Evolutionary conservation across 495 filamentous ascomycete genomes (phyloP), one percentile per base, ranked within the genome.

Genomic region (Penicillium salamii): DNA sequence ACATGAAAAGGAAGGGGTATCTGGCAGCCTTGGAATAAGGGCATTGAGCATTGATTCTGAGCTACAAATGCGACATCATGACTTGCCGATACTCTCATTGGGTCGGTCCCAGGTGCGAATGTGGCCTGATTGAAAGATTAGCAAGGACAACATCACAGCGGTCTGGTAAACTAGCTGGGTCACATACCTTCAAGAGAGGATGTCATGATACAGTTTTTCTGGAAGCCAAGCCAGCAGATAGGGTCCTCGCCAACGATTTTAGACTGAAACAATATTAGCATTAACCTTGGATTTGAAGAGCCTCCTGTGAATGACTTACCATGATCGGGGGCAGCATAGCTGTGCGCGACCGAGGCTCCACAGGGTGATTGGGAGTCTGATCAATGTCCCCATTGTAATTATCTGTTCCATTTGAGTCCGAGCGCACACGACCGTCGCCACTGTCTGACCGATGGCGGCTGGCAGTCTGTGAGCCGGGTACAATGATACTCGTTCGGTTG

Each of bases 281-380:
- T 39, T 1, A 23, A 21, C 8, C 11, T 7, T 18, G 32, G 39
- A 33, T 8, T 7, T 15, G 12, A 18, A 23, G n/a, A 26, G 40
- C 8, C 0, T 23, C 33, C 7, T 21, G 6, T 12, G 18, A 21
- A 24, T n/a, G n/a, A 66, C 77, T 54, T 71, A 89, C 87, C 83
- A 97, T 86, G 17, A 98, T 89, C 38, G 93, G 93, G n/a, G 95
- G 93, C 40, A 98, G 66, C 61, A 95, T 82, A 7, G 93, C 89
- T 32, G 87, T 92, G 42, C 81, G 78, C 33, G 88, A 78, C 52
- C 89, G 76, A 5, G 90, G 82, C 66, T 95, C 88, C 7, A 96
- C 89, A 3, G 85, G 78, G 69, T 96, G 91, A 33, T 86, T 70
- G 15, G 78, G 68, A 45, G 76, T 66, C 36, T 70, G 72, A 18